Evolutionary conservation across 2,329 filamentous ascomycete species (phyloP), one percentile per base, ranked within the genome.

Genomic region (Seiridium cupressi): DNA sequence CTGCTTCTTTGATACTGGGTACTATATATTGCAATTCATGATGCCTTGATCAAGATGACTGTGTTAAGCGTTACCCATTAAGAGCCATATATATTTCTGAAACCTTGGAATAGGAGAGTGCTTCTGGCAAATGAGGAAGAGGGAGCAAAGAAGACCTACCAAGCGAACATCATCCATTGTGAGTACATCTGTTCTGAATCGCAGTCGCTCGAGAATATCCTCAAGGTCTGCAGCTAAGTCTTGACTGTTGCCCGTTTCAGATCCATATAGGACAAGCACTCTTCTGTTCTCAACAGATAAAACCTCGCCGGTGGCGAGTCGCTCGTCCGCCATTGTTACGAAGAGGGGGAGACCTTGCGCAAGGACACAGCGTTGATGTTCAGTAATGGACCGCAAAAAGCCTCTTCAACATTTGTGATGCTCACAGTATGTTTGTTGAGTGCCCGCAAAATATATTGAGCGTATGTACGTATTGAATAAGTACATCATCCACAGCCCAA

Each of bases 191-290:
- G 89, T 91, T 63, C 83, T 76, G 74, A 98, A 97, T 68, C 88
- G 91, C 60, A 97, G 78, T 38, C 94, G 84, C 76, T 94, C 88
- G 42, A 87, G 84, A 64, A 91, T 76, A 46, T 88, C 82, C 44
- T 89, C 91, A 63, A 98, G 79, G 72, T 97, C 92, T 69, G 92
- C 88, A 26, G 95, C 94, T 64, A 94, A 86, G 75, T 98, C 94
- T 75, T 97, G 91, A 58, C 92, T 89, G 71, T 95, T 97, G 60
- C 95, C 95, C 31, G 93, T 98, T 79, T 99, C 95, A 44, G 94
- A 96, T 59, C 92, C 95, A 76, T 97, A 99, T 40, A 96, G 83
- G 60, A 99, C 82, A 65, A 96, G 84, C 55, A 84, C 74, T 61
- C 76, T 78, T 65, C 83, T 74, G 65, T 64, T 61, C 11, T 66